Base-by-base conservation (phyloP, 257 asterid species). In the Hygrophila difformis region DNA sequence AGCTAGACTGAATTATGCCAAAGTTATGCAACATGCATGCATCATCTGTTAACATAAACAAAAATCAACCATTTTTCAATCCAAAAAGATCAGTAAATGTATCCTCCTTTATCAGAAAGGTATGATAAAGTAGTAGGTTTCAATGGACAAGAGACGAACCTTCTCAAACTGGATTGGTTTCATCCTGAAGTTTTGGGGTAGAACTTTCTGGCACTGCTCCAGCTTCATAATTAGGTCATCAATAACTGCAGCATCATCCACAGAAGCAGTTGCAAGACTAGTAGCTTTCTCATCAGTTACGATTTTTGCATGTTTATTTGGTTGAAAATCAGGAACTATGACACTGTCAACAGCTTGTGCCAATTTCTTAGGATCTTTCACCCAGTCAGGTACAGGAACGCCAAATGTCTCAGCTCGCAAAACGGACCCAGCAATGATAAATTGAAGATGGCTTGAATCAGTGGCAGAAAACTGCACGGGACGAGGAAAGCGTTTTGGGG, bases 121-220 rank as follows among this genome's bases (percentile, higher is more conserved):
- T n/a, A n/a, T n/a, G n/a, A n/a, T n/a, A n/a, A n/a, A n/a, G n/a
- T n/a, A n/a, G n/a, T n/a, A n/a, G n/a, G n/a, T n/a, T 55, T 33
- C 3, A 15, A 35, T 44, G 22, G 50, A 41, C 4, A 8, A 20
- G 46, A 57, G 20, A 53, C 55, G 1, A 46, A 87, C 96, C 94
- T 87, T 87, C 73, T 87, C 96, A 69, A 87, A 87, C 49, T 87
- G 93, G 59, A 87, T 77, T 28, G 96, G 96, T 49, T 69, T 87
- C 96, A 87, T 77, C 82, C 56, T 65, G 76, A 75, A 87, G 39
- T 70, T 62, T 13, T 84, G 73, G 31, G 73, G 70, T 26, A 87
- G 51, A 49, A 63, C 63, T 61, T 70, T 51, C 59, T 67, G 64
- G 44, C 63, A 69, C 38, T 71, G 69, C 73, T 87, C 94, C 65